Conservation (phyloP, 495 filamentous ascomycete species). For the Viridothelium virens region DNA sequence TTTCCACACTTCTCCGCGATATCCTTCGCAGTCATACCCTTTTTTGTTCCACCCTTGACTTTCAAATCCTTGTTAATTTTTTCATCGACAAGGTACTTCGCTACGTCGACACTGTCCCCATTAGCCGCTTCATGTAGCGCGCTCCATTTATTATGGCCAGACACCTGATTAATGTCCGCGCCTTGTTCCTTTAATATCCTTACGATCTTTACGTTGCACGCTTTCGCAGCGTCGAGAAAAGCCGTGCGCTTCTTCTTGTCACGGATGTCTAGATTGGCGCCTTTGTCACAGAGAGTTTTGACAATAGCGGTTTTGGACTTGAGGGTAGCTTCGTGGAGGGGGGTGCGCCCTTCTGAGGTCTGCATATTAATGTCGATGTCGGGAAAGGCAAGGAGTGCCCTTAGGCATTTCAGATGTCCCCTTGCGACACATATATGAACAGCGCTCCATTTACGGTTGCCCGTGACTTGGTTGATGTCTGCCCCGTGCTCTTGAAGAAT, state of each 20-base stretch:
- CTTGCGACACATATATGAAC: neutral
- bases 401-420: neutral
- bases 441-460: neutral
- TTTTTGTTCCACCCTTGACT: neutral
- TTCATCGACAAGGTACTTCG: neutral
- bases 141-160: neutral
- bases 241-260: neutral
- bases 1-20: neutral
- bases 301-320: neutral
- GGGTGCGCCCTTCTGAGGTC: neutral
- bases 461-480: neutral
- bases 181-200: neutral
- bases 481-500: neutral
- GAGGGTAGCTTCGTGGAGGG: neutral
- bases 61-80: neutral
- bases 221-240: neutral
- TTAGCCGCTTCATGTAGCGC: neutral
- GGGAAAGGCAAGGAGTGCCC: neutral
- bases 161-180: neutral
- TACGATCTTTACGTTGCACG: neutral
- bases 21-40: neutral
- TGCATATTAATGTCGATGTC: neutral
- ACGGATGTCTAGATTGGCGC: neutral
- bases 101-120: neutral
- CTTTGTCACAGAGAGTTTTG: neutral